Evolutionary conservation across 495 filamentous ascomycete species (phyloP).

Genomic region (Lepraria neglecta): DNA sequence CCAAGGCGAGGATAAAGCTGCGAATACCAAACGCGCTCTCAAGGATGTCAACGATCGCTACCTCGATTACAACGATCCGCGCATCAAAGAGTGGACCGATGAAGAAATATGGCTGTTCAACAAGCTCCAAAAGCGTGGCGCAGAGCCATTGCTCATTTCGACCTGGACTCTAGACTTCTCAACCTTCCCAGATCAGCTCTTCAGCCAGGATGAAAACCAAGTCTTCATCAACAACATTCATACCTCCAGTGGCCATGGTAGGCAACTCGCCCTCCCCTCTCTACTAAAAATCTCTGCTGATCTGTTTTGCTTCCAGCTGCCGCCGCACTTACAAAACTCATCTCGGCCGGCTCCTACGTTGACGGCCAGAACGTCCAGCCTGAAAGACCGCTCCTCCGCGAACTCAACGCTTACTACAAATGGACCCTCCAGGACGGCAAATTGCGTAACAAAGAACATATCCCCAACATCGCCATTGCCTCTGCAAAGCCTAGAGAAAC

Average conservation of each 20-base stretch:
- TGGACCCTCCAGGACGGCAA: constrained; percentile 41
- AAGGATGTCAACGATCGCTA: constrained; percentile 18
- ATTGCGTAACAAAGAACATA: constrained; percentile 19
- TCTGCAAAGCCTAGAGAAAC: constrained; percentile 31
- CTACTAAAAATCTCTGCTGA: not conserved
- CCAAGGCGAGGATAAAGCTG: not conserved
- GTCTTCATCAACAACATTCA: constrained; percentile 44
- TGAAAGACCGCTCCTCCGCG: constrained; percentile 32
- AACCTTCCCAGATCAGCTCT: constrained; percentile 53
- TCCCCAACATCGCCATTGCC: constrained; percentile 36
- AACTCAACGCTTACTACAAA: constrained; percentile 37
- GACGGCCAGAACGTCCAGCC: constrained; percentile 37
- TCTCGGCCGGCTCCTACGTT: constrained; percentile 38
- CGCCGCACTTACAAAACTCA: constrained; percentile 36
- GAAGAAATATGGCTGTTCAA: constrained; percentile 52
- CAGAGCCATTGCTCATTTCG: constrained; percentile 50
- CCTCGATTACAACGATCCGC: constrained; percentile 23
- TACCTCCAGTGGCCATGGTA: constrained; percentile 37
- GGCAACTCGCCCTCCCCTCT: constrained; percentile 12
- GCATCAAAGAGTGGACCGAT: constrained; percentile 38
- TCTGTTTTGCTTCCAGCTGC: constrained; percentile 28
- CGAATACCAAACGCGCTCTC: not conserved
- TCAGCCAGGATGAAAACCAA: constrained; percentile 39
- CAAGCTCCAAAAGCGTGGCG: constrained; percentile 51
- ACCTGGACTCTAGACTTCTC: constrained; percentile 56